Percentiles rank a stretch among this genome's conserved stretches.
phyloP scores from a whole-genome alignment of 1,284 basidiomycete species.

The Cutaneotrichosporon arboriforme region DNA sequence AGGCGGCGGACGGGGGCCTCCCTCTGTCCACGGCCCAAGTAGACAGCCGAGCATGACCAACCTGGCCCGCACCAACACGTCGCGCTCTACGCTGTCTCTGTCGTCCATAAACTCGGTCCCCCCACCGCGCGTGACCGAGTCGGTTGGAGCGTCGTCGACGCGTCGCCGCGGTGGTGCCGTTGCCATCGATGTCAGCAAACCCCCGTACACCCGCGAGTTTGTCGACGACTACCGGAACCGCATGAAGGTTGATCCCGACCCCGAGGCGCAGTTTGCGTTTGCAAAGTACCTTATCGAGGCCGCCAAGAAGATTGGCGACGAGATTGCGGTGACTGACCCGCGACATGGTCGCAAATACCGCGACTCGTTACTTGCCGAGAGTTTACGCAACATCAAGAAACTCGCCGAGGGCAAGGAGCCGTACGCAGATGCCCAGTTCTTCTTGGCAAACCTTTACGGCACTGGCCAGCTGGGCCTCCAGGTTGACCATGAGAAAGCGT shows the following conservation, averaged over 20 bases:
- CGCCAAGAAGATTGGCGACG: conserved; percentile 88
- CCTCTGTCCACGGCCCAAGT: conserved; percentile 13
- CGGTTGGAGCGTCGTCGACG: conserved; percentile 51
- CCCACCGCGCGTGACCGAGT: conserved; percentile 45
- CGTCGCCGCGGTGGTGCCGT: conserved; percentile 55
- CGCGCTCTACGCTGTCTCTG: conserved; percentile 32
- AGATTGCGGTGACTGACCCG: conserved; percentile 54
- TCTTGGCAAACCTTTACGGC: conserved; percentile 94
- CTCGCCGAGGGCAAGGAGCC: conserved; percentile 59
- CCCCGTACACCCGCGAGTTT: conserved; percentile 90
- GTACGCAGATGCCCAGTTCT: conserved; percentile 98
- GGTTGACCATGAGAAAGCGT: conserved; percentile 96
- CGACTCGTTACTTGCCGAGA: conserved; percentile 80
- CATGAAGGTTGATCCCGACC: conserved; percentile 96
- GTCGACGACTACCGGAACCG: conserved; percentile 95
- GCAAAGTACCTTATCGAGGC: conserved; percentile 98
- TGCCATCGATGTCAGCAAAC: conserved; percentile 75
- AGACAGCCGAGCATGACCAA: conserved; percentile 34
- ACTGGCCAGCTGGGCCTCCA: conserved; percentile 89
- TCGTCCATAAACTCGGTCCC: conserved; percentile 26
- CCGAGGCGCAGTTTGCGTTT: conserved; percentile 96
- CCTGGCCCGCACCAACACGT: conserved; percentile 41
- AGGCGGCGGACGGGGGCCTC: not conserved
- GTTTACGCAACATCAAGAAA: conserved; percentile 84
- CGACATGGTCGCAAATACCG: conserved; percentile 69